Percentiles rank a stretch among this genome's conserved stretches.
Conservation (phyloP, 2,329 filamentous ascomycete genomes). For the Verticillium dahliae region DNA sequence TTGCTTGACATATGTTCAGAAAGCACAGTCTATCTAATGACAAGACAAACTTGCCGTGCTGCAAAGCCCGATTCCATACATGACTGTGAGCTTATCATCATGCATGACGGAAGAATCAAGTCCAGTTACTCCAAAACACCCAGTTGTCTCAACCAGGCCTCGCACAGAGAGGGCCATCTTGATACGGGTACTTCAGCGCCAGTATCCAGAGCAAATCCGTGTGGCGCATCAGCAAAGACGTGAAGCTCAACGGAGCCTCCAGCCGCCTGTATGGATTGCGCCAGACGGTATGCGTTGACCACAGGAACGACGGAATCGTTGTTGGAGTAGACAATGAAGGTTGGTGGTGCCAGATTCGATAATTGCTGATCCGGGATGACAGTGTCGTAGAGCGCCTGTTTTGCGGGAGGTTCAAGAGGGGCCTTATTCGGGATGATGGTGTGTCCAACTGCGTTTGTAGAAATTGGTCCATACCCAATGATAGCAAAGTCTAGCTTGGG, state of each 20-base stretch:
- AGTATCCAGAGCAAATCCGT: slow-evolving; percentile 14
- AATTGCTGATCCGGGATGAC: slow-evolving; percentile 14
- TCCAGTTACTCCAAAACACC: background rate
- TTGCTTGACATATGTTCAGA: no score
- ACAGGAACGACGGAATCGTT: slow-evolving; percentile 14
- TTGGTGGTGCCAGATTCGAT: slow-evolving; percentile 9
- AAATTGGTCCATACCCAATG: slow-evolving; percentile 17
- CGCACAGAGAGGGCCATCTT: slow-evolving; percentile 11
- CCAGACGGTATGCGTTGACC: slow-evolving; percentile 14
- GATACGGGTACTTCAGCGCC: slow-evolving; percentile 10
- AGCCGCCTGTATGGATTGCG: slow-evolving; percentile 8
- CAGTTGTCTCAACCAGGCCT: slow-evolving; percentile 11
- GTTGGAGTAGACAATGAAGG: slow-evolving; percentile 14
- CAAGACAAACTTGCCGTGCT: no score
- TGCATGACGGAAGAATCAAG: no score
- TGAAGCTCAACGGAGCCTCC: slow-evolving; percentile 13
- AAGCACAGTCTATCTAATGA: no score
- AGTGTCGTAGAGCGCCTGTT: slow-evolving; percentile 14
- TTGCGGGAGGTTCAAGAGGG: slow-evolving; percentile 13
- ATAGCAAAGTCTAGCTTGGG: slow-evolving; percentile 11
- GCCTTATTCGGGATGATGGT: slow-evolving; percentile 13
- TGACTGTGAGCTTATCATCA: no score
- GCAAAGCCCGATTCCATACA: no score
- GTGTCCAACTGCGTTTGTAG: slow-evolving; percentile 13
- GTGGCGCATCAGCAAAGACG: slow-evolving; percentile 13